Base-by-base conservation (phyloP, 31 red algal genomes). In the Odonthalia washingtoniensis region DNA sequence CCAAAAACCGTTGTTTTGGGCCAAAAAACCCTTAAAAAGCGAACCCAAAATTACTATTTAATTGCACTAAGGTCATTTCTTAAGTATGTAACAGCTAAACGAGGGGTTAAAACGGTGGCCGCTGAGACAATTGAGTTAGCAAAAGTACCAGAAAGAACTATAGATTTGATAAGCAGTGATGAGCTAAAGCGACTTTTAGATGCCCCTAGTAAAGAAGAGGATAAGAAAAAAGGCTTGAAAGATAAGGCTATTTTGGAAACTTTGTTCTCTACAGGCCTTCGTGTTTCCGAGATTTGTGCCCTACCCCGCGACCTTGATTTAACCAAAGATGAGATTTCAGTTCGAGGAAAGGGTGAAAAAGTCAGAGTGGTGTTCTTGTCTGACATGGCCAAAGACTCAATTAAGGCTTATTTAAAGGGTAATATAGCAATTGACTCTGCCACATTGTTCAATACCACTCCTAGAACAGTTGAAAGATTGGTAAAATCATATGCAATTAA, bases 271-370 rank as follows among this genome's bases (percentile, higher is more conserved):
- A 67, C 64, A 67, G 64, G 64, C 33, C 64, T 67, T 30, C 64
- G 64, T 67, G 64, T 67, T 67, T 67, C 64, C 27, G 64, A 67
- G 33, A 30, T 67, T 33, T 67, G 64, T 35, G 33, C 30, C 64
- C 64, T 67, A 35, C 27, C 27, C 33, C 33, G 30, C 33, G 64
- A 67, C 64, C 33, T 67, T 30, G 64, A 67, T 35, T 67, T 67
- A 67, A 67, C 27, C 64, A 67, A 67, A 67, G 33, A 30, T 33
- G 64, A 67, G 33, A 33, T 67, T 67, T 33, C 64, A 33, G 33
- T 67, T 67, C 64, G 64, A 67, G 64, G 64, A 67, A 67, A 67
- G 33, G 64, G 64, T 67, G 64, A 67, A 67, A 67, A 67, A 67
- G 30, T 67, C 27, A 30, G 64, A 35, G 27, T 67, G 64, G 64